Evolutionary conservation across 2,329 filamentous ascomycete genomes (phyloP), one percentile per base, ranked within the genome.

Genomic region (Diaporthe amygdali): DNA sequence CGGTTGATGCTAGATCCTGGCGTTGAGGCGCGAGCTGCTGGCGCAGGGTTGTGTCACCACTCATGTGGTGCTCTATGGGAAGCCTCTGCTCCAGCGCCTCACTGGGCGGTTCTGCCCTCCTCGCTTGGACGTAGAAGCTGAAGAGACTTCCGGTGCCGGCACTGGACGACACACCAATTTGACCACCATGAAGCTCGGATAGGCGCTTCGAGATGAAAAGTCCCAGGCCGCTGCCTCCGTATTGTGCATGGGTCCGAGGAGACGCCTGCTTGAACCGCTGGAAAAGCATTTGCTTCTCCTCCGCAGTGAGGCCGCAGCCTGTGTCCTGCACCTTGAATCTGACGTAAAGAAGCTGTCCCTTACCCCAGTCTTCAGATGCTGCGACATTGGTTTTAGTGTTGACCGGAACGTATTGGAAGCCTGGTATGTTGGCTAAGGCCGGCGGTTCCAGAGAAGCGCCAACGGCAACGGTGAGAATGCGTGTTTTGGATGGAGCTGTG

Each of bases 221-320:
- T 0, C 90, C 90, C 1, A 92, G 83, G 0, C 90, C 90, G 9
- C 86, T 89, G 7, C 90, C 90, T 2, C 90, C 90, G 68, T 92
- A 92, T 73, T 90, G 87, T 0, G 91, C 88, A 71, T 84, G 83
- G 0, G 83, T 84, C 34, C 81, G 76, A 0, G 82, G 82, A 0
- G 78, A 81, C 0, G 91, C 91, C 79, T 93, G 91, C 6, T 89
- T 90, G 79, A 93, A 93, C 0, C 91, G 84, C 70, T 91, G 86
- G 75, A 93, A 93, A 0, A 93, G 83, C 10, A 90, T 81, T 72
- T 90, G 91, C 78, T 89, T 91, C 75, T 92, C 91, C 59, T 89
- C 85, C 0, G 87, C 84, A 2, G 82, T 88, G 15, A 93, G 84
- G 1, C 90, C 90, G 30, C 90, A 87, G 0, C 91, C 91, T 0